phyloP scores from a whole-genome alignment of 495 filamentous ascomycete species.

The Thermothielavioides terrestris region DNA sequence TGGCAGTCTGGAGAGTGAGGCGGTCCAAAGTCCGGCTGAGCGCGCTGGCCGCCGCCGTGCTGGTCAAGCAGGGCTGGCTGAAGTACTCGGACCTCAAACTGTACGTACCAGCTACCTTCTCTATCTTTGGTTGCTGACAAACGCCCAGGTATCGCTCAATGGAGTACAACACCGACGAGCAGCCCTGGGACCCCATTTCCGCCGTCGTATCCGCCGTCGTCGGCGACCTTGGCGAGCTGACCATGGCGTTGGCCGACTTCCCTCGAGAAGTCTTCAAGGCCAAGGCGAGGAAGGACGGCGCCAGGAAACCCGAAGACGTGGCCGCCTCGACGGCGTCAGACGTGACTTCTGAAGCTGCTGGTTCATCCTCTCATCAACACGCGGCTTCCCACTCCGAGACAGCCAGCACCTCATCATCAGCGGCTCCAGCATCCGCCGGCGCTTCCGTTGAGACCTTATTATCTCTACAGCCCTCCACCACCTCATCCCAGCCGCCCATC shows the following conservation, averaged over 20 bases:
- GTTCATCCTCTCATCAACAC: neutral
- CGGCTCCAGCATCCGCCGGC: neutral
- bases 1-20: slow-evolving; percentile 63
- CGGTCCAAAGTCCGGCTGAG: slow-evolving; percentile 56
- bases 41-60: slow-evolving; percentile 55
- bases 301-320: neutral
- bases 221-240: slow-evolving; percentile 63
- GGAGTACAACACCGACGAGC: slow-evolving; percentile 64
- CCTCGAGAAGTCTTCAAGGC: slow-evolving; percentile 58
- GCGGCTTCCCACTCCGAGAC: neutral
- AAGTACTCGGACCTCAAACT: slow-evolving; percentile 59
- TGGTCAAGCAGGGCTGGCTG: slow-evolving; percentile 53
- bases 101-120: too few species aligned
- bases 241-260: slow-evolving; percentile 76
- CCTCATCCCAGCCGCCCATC: slow-evolving; percentile 4
- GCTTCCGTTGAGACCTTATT: neutral
- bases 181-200: slow-evolving; percentile 64
- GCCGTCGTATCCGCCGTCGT: slow-evolving; percentile 65
- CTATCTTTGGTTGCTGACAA: too few species aligned
- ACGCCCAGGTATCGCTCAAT: slow-evolving; percentile 49
- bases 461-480: neutral
- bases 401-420: neutral
- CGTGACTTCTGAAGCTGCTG: neutral
- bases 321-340: neutral
- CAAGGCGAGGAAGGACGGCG: slow-evolving; percentile 17